Conservation (phyloP, 768 basidiomycete genomes). For the Galerina marginata region DNA sequence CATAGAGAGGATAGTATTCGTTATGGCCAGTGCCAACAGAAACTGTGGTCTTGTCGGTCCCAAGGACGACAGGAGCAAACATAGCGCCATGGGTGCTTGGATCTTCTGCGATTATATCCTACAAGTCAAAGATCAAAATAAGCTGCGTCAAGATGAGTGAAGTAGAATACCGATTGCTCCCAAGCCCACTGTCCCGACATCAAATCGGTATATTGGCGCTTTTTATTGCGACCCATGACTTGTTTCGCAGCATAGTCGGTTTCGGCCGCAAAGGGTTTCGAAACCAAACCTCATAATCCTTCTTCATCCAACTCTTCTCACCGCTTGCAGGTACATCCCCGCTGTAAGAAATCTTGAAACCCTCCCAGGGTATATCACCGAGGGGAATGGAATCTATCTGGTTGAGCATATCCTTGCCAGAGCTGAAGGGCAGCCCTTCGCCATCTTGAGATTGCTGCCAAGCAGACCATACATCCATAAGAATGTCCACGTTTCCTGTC, state of each 20-base stretch:
- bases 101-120: constrained; percentile 14
- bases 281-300: constrained; percentile 30
- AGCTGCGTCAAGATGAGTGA: neutral
- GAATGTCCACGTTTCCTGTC: constrained; percentile 22
- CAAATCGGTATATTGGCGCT: constrained; percentile 24
- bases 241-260: constrained; percentile 29
- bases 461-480: constrained; percentile 27
- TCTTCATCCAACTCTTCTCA: constrained; percentile 22
- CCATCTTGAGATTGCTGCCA: neutral
- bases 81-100: constrained; percentile 12
- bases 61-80: constrained; percentile 24
- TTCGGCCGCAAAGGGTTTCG: constrained; percentile 29
- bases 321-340: neutral
- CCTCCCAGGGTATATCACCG: constrained; percentile 8
- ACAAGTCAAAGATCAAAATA: neutral
- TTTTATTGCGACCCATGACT: constrained; percentile 11
- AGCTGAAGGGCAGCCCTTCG: neutral
- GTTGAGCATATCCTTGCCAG: neutral
- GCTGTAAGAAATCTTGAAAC: neutral
- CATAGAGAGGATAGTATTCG: constrained; percentile 15
- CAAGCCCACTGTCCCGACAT: constrained; percentile 44
- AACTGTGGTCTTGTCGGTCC: constrained; percentile 22
- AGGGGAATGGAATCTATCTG: neutral
- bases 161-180: no score
- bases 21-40: constrained; percentile 20